Evolutionary conservation across 495 filamentous ascomycete species (phyloP).

Genomic region (Aspergillus kassunensis): DNA sequence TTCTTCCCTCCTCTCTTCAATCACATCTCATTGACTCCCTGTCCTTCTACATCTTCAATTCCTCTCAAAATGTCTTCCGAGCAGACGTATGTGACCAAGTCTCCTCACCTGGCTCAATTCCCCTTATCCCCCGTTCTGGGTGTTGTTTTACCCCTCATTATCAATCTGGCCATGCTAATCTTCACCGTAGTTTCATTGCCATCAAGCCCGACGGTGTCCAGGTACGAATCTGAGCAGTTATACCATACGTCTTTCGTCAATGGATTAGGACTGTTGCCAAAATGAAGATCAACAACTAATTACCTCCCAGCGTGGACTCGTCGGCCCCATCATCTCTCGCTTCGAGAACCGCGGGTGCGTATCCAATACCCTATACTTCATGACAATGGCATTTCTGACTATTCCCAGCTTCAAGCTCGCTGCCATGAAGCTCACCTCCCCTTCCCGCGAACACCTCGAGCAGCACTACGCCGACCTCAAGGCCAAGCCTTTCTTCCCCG

Average conservation of each 20-base stretch:
- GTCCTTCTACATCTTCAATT: conserved; percentile 27
- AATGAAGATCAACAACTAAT: conserved; percentile 20
- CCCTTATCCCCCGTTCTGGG: conserved; percentile 21
- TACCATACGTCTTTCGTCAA: not conserved
- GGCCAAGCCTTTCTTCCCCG: conserved; percentile 93
- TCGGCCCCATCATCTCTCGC: conserved; percentile 93
- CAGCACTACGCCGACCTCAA: conserved; percentile 92
- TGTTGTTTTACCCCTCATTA: conserved; percentile 23
- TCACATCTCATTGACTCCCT: conserved; percentile 26
- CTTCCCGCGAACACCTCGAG: conserved; percentile 91
- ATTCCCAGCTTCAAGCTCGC: conserved; percentile 85
- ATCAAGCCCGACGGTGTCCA: conserved; percentile 99
- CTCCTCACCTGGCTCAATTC: conserved; percentile 16
- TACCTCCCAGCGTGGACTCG: conserved; percentile 74
- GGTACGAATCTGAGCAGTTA: conserved; percentile 49
- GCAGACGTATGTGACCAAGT: conserved; percentile 74
- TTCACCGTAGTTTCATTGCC: conserved; percentile 80
- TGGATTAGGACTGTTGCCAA: conserved; percentile 11
- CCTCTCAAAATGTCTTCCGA: conserved; percentile 74
- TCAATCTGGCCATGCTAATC: conserved; percentile 43
- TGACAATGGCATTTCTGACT: conserved; percentile 16
- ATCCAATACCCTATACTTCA: not conserved
- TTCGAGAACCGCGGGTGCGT: conserved; percentile 90
- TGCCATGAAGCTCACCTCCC: conserved; percentile 89
- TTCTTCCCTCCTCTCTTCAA: conserved; percentile 29